Percentiles rank a stretch among this genome's conserved stretches.
Conservation (phyloP, 2,329 filamentous ascomycete genomes). For the Monosporascus sp. region DNA sequence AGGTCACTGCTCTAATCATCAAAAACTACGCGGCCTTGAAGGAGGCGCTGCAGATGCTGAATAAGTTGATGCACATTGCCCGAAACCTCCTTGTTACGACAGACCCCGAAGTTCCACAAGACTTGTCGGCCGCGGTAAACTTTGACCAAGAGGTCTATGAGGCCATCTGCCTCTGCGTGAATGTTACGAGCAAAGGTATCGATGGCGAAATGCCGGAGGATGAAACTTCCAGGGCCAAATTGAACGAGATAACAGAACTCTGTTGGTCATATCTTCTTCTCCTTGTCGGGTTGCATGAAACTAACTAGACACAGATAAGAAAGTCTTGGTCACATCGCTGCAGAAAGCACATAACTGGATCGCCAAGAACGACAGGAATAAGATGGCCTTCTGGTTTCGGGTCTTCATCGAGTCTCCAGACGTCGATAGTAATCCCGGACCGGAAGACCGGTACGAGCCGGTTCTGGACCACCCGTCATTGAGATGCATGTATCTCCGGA, state of each 20-base stretch:
- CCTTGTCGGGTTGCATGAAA: not conserved
- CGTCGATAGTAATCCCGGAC: constrained; percentile 41
- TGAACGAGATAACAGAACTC: constrained; percentile 59
- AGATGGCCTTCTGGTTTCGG: constrained; percentile 65
- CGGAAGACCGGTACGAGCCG: constrained; percentile 44
- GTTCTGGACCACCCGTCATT: constrained; percentile 49
- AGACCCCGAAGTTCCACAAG: constrained; percentile 59
- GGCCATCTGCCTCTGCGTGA: constrained; percentile 59
- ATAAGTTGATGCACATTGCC: constrained; percentile 63
- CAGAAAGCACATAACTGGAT: constrained; percentile 67
- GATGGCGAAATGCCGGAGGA: constrained; percentile 57
- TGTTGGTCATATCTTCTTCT: constrained; percentile 37
- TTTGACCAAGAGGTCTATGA: constrained; percentile 64
- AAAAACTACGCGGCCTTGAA: constrained; percentile 57
- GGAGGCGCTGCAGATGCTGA: constrained; percentile 57
- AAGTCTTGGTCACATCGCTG: constrained; percentile 58
- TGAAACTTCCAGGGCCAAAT: constrained; percentile 48
- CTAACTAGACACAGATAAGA: constrained; percentile 47
- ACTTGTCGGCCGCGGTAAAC: constrained; percentile 57
- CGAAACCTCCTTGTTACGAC: constrained; percentile 59
- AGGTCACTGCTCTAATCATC: constrained; percentile 57
- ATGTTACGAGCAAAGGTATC: constrained; percentile 62
- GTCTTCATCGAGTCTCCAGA: constrained; percentile 51
- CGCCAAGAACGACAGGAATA: constrained; percentile 62
- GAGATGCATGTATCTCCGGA: constrained; percentile 50